These are phyloP conservation scores for Chrysoporthe puriensis DNA, from an alignment of 2,329 filamentous ascomycete genomes.

Conservation along the genomic window DNA sequence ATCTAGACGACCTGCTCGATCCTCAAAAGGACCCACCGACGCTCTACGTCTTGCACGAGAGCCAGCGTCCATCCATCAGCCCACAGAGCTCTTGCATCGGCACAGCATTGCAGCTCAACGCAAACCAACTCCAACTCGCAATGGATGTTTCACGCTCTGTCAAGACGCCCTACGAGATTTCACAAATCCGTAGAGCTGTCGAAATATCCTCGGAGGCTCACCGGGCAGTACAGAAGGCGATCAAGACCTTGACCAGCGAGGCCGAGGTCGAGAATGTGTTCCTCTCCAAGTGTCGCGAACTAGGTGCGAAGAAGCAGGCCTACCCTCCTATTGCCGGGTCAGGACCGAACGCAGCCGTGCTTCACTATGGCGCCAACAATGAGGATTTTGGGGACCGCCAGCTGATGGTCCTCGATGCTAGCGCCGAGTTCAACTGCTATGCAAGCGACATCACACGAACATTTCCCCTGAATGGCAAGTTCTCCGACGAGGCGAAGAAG, in stretches of 20 bases:
- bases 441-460: conserved; percentile 90
- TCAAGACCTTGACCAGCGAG: conserved; percentile 72
- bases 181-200: conserved; percentile 80
- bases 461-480: conserved; percentile 74
- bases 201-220: conserved; percentile 79
- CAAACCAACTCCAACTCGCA: conserved; percentile 62
- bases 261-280: conserved; percentile 83
- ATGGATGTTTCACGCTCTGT: conserved; percentile 81
- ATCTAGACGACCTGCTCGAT: conserved; percentile 53
- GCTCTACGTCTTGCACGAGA: conserved; percentile 49
- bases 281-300: conserved; percentile 69
- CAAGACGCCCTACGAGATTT: conserved; percentile 86
- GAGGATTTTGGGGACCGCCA: conserved; percentile 70
- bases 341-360: conserved; percentile 78
- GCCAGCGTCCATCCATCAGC: conserved; percentile 33
- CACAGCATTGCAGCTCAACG: conserved; percentile 48
- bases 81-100: conserved; percentile 39
- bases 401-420: conserved; percentile 83
- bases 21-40: conserved; percentile 39
- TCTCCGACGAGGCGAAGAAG: conserved; percentile 67
- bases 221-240: conserved; percentile 66
- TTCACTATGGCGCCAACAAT: conserved; percentile 87
- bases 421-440: conserved; percentile 83
- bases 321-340: conserved; percentile 89
- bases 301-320: conserved; percentile 75